A percentile compares a stretch with the other conserved stretches of the same genome.
These are phyloP conservation scores for Cetradonia linearis DNA, from an alignment of 495 filamentous ascomycete genomes.

Conservation along the genomic window DNA sequence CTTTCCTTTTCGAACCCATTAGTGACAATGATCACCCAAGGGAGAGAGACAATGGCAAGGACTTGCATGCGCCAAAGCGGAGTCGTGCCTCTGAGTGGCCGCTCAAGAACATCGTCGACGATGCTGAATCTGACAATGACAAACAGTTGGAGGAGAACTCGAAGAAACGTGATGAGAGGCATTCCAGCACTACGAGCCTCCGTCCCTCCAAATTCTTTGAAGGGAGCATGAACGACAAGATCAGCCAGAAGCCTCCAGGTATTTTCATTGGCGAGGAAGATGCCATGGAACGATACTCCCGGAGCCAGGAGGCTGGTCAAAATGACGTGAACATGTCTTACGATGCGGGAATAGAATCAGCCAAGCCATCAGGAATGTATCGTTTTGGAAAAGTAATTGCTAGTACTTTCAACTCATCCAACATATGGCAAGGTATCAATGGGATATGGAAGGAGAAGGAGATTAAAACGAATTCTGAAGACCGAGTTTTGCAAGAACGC, in stretches of 20 bases:
- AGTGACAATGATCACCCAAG: conserved; percentile 5
- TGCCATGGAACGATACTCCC: conserved; percentile 21
- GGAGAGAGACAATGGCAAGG: not conserved
- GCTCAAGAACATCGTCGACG: conserved; percentile 17
- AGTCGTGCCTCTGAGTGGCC: conserved; percentile 24
- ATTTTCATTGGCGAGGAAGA: conserved; percentile 47
- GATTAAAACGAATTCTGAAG: conserved; percentile 27
- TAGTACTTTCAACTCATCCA: conserved; percentile 45
- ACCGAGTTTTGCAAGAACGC: conserved; percentile 28
- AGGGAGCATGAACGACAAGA: conserved; percentile 67
- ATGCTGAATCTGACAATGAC: not conserved
- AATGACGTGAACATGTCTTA: conserved; percentile 6
- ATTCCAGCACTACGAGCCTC: not conserved
- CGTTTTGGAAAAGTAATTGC: conserved; percentile 50
- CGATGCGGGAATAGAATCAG: conserved; percentile 21
- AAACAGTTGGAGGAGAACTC: conserved; percentile 19
- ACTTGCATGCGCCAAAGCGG: conserved; percentile 17
- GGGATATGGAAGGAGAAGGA: conserved; percentile 30
- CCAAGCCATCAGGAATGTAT: conserved; percentile 41
- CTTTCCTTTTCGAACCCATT: conserved; percentile 7
- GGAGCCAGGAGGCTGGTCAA: not conserved
- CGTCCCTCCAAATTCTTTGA: conserved; percentile 59
- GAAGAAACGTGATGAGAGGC: conserved; percentile 20
- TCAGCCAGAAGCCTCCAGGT: conserved; percentile 55
- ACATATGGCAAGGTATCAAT: conserved; percentile 34